These are phyloP conservation scores for Talaromyces proteolyticus DNA, from an alignment of 495 filamentous ascomycete genomes.

Conservation along the genomic window DNA sequence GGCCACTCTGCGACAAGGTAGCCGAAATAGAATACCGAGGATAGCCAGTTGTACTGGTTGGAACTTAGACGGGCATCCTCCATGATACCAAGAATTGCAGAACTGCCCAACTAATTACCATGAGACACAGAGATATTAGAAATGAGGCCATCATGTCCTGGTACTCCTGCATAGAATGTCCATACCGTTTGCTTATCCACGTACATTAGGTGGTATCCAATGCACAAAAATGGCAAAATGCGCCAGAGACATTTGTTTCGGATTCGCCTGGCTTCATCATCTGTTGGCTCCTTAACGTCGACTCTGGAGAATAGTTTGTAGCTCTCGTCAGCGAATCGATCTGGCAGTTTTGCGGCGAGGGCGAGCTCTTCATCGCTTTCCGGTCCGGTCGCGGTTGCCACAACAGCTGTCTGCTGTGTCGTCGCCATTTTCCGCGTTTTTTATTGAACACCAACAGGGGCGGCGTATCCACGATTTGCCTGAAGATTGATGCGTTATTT, in stretches of 20 bases:
- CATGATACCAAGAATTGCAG: conserved; percentile 46
- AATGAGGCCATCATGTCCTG: no score
- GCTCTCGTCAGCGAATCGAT: conserved; percentile 34
- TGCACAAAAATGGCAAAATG: conserved; percentile 34
- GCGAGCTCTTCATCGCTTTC: conserved; percentile 1
- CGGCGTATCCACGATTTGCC: no score
- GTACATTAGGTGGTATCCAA: conserved; percentile 41
- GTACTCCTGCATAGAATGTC: no score
- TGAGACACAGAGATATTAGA: no score
- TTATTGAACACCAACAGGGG: no score
- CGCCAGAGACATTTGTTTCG: conserved; percentile 33
- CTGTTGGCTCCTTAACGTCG: conserved; percentile 26
- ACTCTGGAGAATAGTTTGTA: conserved; percentile 37
- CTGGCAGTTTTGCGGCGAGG: conserved; percentile 22
- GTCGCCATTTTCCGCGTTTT: no score
- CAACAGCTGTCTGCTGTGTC: background rate
- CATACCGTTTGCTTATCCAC: conserved; percentile 39
- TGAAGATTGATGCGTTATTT: no score
- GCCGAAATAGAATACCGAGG: conserved; percentile 54
- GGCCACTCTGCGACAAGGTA: conserved; percentile 33
- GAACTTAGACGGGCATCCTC: conserved; percentile 32
- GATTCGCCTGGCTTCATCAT: conserved; percentile 26
- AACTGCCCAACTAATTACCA: conserved; percentile 38
- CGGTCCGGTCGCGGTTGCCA: background rate
- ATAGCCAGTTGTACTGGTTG: conserved; percentile 45